These are phyloP conservation scores for Chrysopogon serrulatus DNA, from an alignment of 176 grass and related monocot genomes.

Conservation along the genomic window DNA sequence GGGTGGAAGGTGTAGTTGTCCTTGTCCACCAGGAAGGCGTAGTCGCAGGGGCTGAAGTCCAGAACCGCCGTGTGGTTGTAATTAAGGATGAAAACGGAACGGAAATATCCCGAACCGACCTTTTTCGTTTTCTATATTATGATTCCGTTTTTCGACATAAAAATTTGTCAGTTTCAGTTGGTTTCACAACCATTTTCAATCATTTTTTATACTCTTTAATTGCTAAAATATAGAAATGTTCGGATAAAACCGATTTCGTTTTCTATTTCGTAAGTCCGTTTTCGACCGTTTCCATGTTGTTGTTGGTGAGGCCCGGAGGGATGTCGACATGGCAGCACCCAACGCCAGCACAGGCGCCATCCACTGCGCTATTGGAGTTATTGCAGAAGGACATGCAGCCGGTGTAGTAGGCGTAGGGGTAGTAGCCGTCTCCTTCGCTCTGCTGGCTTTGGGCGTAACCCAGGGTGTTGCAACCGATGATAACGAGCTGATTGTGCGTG, in stretches of 20 bases:
- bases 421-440: not conserved
- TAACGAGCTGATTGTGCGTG: not conserved
- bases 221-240: too few species aligned
- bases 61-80: rapidly evolving
- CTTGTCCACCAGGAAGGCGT: slow-evolving; percentile 17
- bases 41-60: slow-evolving; percentile 4
- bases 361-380: not conserved
- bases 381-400: slow-evolving; percentile 19
- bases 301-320: not conserved
- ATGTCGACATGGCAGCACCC: slow-evolving; percentile 9
- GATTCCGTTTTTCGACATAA: too few species aligned
- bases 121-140: too few species aligned
- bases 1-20: not conserved
- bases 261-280: too few species aligned
- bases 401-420: not conserved
- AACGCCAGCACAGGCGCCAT: not conserved
- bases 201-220: too few species aligned
- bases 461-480: slow-evolving; percentile 2
- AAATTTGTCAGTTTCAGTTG: too few species aligned
- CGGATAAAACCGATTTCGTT: too few species aligned
- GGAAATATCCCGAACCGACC: too few species aligned
- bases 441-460: not conserved
- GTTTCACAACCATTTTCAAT: too few species aligned
- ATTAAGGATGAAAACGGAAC: too few species aligned
- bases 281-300: too few species aligned